A percentile compares a stretch with the other conserved stretches of the same genome.
Evolutionary conservation across 352 stramenopile species (phyloP).

Genomic region (Stephanocyclus meneghinianus): DNA sequence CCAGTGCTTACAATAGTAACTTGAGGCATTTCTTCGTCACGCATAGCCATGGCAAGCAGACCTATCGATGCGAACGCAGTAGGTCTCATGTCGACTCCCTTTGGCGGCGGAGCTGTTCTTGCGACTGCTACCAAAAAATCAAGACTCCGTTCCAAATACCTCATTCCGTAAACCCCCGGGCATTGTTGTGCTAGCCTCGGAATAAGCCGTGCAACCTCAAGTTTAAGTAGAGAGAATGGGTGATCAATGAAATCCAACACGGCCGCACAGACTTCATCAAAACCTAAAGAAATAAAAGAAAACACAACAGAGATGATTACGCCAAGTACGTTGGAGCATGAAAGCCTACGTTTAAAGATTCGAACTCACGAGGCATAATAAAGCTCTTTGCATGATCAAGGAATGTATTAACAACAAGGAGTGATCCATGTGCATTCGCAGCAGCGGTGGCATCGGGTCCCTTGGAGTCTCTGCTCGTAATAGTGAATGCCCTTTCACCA

Average conservation of each 20-base stretch:
- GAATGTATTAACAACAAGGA: conserved; percentile 93
- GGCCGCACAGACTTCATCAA: conserved; percentile 91
- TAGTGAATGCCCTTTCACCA: neutral
- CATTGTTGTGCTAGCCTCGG: conserved; percentile 91
- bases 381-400: conserved; percentile 93
- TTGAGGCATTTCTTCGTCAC: conserved; percentile 83
- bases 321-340: neutral
- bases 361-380: conserved; percentile 88
- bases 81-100: conserved; percentile 76
- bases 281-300: conserved; percentile 47
- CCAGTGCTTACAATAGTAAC: conserved; percentile 76
- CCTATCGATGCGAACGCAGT: conserved; percentile 92
- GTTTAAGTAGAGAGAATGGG: conserved; percentile 87
- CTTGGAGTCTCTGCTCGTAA: conserved; percentile 9
- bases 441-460: conserved; percentile 12
- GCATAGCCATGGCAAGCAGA: conserved; percentile 89
- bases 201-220: conserved; percentile 86
- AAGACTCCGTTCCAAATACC: conserved; percentile 86
- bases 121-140: conserved; percentile 74
- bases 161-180: conserved; percentile 90
- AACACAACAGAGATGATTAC: neutral
- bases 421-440: conserved; percentile 86
- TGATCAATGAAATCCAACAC: conserved; percentile 91
- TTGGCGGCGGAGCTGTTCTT: conserved; percentile 24
- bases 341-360: neutral